Percentiles rank a stretch among this genome's conserved stretches.
phyloP scores from a whole-genome alignment of 2,329 filamentous ascomycete genomes.

The Fusarium sp. region DNA sequence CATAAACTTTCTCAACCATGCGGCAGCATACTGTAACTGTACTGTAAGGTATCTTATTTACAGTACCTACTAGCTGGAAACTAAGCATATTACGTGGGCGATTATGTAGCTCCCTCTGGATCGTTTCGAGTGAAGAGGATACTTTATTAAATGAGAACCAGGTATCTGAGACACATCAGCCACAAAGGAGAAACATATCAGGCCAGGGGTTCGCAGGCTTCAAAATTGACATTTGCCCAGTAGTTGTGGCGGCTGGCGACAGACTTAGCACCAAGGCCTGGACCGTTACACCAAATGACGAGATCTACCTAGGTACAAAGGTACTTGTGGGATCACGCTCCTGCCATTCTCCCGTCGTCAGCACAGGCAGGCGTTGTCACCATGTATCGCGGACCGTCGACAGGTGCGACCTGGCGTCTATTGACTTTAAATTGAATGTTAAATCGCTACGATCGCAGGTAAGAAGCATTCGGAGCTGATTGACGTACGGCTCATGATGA shows the following conservation, averaged over 20 bases:
- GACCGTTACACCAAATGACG: background rate
- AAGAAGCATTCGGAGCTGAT: background rate
- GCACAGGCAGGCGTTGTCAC: background rate
- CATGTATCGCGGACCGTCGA: background rate
- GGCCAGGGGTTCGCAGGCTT: background rate
- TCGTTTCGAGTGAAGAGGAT: background rate
- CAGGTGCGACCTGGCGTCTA: background rate
- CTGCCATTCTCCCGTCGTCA: background rate
- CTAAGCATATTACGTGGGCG: background rate
- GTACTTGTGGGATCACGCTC: background rate
- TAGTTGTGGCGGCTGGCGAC: background rate
- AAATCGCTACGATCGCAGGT: background rate
- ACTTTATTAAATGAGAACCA: background rate
- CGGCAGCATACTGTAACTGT: background rate
- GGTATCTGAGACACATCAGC: background rate
- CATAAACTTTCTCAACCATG: background rate
- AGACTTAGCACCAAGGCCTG: background rate
- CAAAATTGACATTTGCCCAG: no score
- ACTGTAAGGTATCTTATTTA: background rate
- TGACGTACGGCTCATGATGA: background rate
- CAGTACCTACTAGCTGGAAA: background rate
- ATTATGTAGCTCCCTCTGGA: background rate
- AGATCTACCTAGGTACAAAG: background rate
- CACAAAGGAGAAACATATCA: background rate
- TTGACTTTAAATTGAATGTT: background rate